These are phyloP conservation scores for Mollisiaceae sp. DNA, from an alignment of 2,329 filamentous ascomycete species.

Conservation along the genomic window DNA sequence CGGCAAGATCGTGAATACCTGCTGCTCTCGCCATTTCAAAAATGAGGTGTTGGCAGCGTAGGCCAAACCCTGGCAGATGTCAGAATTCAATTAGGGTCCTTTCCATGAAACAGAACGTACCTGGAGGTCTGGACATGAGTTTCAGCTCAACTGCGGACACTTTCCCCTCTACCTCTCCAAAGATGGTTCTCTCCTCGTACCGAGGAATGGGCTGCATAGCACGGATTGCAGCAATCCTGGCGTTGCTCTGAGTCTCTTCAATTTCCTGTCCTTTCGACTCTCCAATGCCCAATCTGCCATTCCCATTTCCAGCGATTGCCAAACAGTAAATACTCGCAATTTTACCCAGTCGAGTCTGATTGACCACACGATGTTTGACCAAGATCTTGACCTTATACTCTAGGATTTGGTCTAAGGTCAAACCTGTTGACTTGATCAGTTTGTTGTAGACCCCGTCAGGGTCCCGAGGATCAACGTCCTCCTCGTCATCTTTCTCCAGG, in stretches of 20 bases:
- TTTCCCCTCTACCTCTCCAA: slow-evolving; percentile 82
- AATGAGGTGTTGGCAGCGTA: slow-evolving; percentile 88
- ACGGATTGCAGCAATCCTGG: slow-evolving; percentile 79
- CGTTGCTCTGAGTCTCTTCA: slow-evolving; percentile 70
- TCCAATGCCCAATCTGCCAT: slow-evolving; percentile 86
- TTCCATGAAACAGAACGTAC: slow-evolving; percentile 55
- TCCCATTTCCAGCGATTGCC: slow-evolving; percentile 82
- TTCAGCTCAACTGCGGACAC: slow-evolving; percentile 86
- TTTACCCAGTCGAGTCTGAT: slow-evolving; percentile 97
- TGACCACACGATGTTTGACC: slow-evolving; percentile 75
- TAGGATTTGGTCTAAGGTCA: slow-evolving; percentile 58
- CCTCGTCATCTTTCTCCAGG: slow-evolving; percentile 28
- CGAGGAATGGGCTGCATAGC: slow-evolving; percentile 92
- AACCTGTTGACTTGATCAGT: slow-evolving; percentile 56
- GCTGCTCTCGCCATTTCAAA: slow-evolving; percentile 91
- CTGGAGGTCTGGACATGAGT: slow-evolving; percentile 82
- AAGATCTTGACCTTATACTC: slow-evolving; percentile 72
- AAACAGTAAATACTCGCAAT: slow-evolving; percentile 77
- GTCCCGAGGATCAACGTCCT: slow-evolving; percentile 40
- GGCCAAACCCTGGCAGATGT: slow-evolving; percentile 76
- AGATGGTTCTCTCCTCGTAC: slow-evolving; percentile 93
- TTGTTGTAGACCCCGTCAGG: slow-evolving; percentile 41
- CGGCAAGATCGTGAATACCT: slow-evolving; percentile 86
- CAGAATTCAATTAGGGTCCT: slow-evolving; percentile 10
- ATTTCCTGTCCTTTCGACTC: slow-evolving; percentile 85